Evolutionary conservation across 768 basidiomycete genomes (phyloP).

Genomic region (Asterophora parasitica): DNA sequence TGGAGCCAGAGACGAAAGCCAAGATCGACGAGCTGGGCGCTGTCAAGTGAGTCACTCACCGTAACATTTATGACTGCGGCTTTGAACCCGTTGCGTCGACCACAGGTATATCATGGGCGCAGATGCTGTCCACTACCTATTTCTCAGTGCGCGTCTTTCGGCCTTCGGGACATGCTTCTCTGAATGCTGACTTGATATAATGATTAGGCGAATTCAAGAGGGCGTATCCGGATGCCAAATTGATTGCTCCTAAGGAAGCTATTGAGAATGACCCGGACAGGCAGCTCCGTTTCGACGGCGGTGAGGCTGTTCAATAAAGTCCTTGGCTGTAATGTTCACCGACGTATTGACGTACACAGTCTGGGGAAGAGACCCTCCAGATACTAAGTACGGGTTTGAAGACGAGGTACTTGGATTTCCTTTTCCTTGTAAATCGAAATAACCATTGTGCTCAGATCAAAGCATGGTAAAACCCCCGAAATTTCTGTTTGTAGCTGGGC

Average conservation of each 20-base stretch:
- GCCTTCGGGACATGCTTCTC: background rate
- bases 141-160: conserved; percentile 39
- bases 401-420: conserved; percentile 34
- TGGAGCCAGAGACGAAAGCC: conserved; percentile 55
- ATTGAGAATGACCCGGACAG: conserved; percentile 43
- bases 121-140: conserved; percentile 53
- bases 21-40: conserved; percentile 59
- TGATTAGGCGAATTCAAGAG: conserved; percentile 51
- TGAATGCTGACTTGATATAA: no score
- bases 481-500: background rate
- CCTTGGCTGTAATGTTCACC: background rate
- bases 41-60: conserved; percentile 44
- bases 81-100: background rate
- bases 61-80: background rate
- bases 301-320: conserved; percentile 27
- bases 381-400: conserved; percentile 68
- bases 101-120: conserved; percentile 51
- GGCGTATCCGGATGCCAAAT: conserved; percentile 58
- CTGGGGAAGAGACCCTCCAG: conserved; percentile 51
- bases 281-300: conserved; percentile 53
- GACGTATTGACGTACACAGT: conserved; percentile 22
- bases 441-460: conserved; percentile 30
- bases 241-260: conserved; percentile 57
- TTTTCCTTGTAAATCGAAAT: background rate
- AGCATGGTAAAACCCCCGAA: conserved; percentile 30